Conservation (phyloP, 2,329 filamentous ascomycete genomes). For the Aureobasidium lini region DNA sequence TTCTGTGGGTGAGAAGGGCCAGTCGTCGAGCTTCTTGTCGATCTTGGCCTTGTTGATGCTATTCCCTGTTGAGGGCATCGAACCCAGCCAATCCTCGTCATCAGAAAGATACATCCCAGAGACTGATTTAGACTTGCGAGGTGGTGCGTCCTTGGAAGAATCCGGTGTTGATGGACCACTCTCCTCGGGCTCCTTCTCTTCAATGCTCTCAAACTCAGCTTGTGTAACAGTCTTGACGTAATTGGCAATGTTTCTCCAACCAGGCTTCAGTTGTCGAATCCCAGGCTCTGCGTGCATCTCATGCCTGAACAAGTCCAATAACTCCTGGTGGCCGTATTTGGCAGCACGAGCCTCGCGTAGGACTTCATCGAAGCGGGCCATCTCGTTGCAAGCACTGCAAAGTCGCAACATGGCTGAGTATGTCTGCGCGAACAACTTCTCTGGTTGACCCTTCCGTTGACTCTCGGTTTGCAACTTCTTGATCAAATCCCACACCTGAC, state of each 20-base stretch:
- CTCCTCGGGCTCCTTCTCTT: background rate
- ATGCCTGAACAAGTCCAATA: constrained; percentile 17
- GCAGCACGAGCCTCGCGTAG: constrained; percentile 15
- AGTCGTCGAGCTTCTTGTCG: background rate
- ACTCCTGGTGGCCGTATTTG: background rate
- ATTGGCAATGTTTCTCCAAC: background rate
- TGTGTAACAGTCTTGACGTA: background rate
- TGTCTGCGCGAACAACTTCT: constrained; percentile 16
- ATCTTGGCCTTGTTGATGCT: background rate
- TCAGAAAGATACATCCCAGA: background rate
- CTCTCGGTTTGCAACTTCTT: constrained; percentile 17
- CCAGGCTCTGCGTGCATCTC: background rate
- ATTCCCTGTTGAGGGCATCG: background rate
- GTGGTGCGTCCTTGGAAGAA: background rate
- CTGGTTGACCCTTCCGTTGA: constrained; percentile 1
- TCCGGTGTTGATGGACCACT: background rate
- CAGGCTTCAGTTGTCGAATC: background rate
- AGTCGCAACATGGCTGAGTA: constrained; percentile 22
- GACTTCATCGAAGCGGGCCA: constrained; percentile 13
- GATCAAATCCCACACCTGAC: constrained; percentile 38
- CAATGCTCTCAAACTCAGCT: background rate
- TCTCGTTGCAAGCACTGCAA: constrained; percentile 17
- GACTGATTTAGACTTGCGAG: background rate
- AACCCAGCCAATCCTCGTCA: background rate
- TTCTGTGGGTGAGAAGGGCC: background rate